A percentile compares a stretch with the other conserved stretches of the same genome.
Conservation (phyloP, 1,139 yeast species). For the Hyphopichia buzzinii region DNA sequence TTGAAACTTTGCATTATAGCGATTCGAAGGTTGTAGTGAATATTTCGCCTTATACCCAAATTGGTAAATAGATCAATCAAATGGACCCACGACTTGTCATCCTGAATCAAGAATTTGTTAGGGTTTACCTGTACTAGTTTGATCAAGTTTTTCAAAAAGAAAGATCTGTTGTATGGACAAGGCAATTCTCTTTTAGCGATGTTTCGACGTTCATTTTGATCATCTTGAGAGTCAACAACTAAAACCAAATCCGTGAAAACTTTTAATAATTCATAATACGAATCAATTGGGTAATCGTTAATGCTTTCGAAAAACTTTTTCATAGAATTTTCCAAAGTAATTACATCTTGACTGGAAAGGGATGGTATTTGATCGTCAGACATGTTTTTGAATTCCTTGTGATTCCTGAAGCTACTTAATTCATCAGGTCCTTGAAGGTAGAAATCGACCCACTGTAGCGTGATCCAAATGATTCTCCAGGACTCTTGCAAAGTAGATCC, state of each 20-base stretch:
- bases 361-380: conserved; percentile 23
- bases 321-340: conserved; percentile 53
- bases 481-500: conserved; percentile 67
- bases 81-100: conserved; percentile 44
- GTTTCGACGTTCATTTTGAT: conserved; percentile 5
- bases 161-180: conserved; percentile 45
- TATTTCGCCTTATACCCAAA: conserved; percentile 33
- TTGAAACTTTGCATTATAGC: conserved; percentile 50
- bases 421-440: conserved; percentile 62
- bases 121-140: conserved; percentile 52
- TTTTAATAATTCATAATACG: conserved; percentile 47
- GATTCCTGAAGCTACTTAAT: conserved; percentile 21
- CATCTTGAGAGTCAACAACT: not conserved
- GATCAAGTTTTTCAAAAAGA: conserved; percentile 34
- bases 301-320: conserved; percentile 65
- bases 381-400: conserved; percentile 15
- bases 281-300: conserved; percentile 45
- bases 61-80: conserved; percentile 44
- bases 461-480: conserved; percentile 68
- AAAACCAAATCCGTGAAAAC: conserved; percentile 41
- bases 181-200: conserved; percentile 13
- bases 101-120: conserved; percentile 42
- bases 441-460: conserved; percentile 76
- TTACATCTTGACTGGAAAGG: conserved; percentile 43
- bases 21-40: conserved; percentile 43